phyloP scores from a whole-genome alignment of 1,284 basidiomycete genomes.

The Anthracocystis setariae region DNA sequence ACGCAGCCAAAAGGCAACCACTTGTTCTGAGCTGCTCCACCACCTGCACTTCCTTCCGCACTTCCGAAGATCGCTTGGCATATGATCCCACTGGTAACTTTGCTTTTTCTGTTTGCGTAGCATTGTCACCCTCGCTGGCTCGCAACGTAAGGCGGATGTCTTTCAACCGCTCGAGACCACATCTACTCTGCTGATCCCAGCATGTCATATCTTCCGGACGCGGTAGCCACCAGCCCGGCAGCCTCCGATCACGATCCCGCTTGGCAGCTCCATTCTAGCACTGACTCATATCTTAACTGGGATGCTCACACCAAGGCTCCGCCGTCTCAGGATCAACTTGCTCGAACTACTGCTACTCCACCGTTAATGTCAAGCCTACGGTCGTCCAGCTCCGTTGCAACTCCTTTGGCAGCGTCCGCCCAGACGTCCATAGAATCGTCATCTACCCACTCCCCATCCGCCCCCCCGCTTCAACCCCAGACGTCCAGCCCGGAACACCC shows the following conservation, averaged over 20 bases:
- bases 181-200: constrained; percentile 3
- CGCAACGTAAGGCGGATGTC: constrained; percentile 4
- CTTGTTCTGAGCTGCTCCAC: too few relatives aligned
- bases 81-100: neutral
- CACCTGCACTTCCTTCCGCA: too few relatives aligned
- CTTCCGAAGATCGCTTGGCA: neutral
- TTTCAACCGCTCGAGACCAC: neutral
- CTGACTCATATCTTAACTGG: constrained; percentile 44
- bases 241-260: constrained; percentile 15
- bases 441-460: constrained; percentile 21
- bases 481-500: constrained; percentile 29
- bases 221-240: constrained; percentile 25
- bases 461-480: constrained; percentile 28
- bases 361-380: constrained; percentile 19
- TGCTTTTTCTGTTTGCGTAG: neutral
- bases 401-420: constrained; percentile 4
- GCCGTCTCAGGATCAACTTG: constrained; percentile 1
- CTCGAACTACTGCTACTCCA: constrained; percentile 3
- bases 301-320: constrained; percentile 17
- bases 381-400: constrained; percentile 15
- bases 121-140: too few relatives aligned
- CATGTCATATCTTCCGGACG: constrained; percentile 37
- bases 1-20: too few relatives aligned
- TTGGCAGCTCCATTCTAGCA: constrained; percentile 46
- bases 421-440: constrained; percentile 21